Evolutionary conservation across 306 rosid species (phyloP).

Genomic region (Macrotyloma uniflorum): DNA sequence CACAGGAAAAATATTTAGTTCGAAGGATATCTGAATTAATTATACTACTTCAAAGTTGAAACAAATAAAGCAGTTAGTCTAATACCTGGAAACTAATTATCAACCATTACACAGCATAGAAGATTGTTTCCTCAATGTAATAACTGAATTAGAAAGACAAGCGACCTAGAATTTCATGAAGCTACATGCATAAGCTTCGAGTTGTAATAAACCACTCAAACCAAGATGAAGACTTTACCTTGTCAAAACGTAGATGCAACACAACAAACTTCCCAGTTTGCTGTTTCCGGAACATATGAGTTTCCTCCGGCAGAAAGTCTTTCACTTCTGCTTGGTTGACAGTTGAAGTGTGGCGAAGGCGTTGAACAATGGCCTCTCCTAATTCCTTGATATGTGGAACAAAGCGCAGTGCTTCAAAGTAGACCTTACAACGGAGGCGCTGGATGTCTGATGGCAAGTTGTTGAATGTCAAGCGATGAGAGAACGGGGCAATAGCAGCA

Average conservation of each 20-base stretch:
- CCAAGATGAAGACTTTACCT: slow-evolving; percentile 52
- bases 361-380: slow-evolving; percentile 70
- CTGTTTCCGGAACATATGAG: slow-evolving; percentile 44
- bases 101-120: slow-evolving; percentile 21
- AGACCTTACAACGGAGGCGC: slow-evolving; percentile 89
- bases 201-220: slow-evolving; percentile 9
- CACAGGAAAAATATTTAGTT: not conserved
- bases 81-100: not conserved
- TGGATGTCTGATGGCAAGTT: slow-evolving; percentile 86
- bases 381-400: slow-evolving; percentile 78
- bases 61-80: not conserved
- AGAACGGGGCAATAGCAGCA: slow-evolving; percentile 94
- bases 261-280: slow-evolving; percentile 73
- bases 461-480: slow-evolving; percentile 95
- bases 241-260: slow-evolving; percentile 93
- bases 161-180: slow-evolving; percentile 5
- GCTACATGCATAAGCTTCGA: not conserved
- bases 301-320: slow-evolving; percentile 46
- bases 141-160: slow-evolving; percentile 11
- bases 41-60: slow-evolving; percentile 22
- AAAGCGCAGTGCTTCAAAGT: slow-evolving; percentile 88
- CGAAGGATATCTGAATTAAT: slow-evolving; percentile 12
- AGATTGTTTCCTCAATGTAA: slow-evolving; percentile 16
- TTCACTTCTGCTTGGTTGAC: slow-evolving; percentile 39
- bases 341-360: slow-evolving; percentile 58